phyloP scores from a whole-genome alignment of 2,329 filamentous ascomycete species.

The Fusarium brachygibbosum region DNA sequence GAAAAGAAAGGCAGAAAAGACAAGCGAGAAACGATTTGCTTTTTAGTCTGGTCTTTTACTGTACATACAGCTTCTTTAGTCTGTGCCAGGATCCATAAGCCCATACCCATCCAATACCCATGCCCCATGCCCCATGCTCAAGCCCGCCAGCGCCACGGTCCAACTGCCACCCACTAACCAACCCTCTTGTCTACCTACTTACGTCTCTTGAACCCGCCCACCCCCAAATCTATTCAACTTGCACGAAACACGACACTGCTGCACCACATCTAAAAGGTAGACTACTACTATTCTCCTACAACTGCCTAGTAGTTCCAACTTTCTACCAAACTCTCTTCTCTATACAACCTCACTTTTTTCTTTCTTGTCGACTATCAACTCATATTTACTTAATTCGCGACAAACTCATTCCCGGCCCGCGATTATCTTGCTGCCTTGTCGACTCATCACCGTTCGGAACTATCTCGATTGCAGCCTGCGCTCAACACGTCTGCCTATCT shows the following conservation, averaged over 20 bases:
- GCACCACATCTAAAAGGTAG: slow-evolving; percentile 22
- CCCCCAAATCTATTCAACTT: slow-evolving; percentile 30
- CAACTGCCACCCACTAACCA: slow-evolving; percentile 43
- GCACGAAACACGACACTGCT: slow-evolving; percentile 36
- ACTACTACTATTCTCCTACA: slow-evolving; percentile 29
- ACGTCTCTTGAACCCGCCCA: slow-evolving; percentile 42
- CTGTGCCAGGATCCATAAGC: slow-evolving; percentile 39
- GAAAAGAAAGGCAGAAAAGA: slow-evolving; percentile 7
- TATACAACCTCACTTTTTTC: slow-evolving; percentile 12
- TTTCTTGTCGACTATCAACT: not conserved
- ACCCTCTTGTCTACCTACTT: slow-evolving; percentile 26
- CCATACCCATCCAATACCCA: slow-evolving; percentile 2
- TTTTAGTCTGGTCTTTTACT: slow-evolving; percentile 32
- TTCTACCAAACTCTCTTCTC: slow-evolving; percentile 20
- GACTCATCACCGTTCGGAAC: slow-evolving; percentile 25
- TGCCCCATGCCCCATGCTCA: slow-evolving; percentile 8
- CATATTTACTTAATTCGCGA: slow-evolving; percentile 22
- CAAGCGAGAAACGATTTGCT: slow-evolving; percentile 28
- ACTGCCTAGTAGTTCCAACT: slow-evolving; percentile 37
- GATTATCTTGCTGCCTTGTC: slow-evolving; percentile 39
- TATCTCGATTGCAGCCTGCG: slow-evolving; percentile 38
- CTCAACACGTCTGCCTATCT: slow-evolving; percentile 33
- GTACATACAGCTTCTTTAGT: slow-evolving; percentile 22
- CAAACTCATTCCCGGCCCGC: slow-evolving; percentile 13
- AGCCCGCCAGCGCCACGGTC: slow-evolving; percentile 46